These are phyloP conservation scores for Candolleomyces efflorescens DNA, from an alignment of 768 basidiomycete genomes.

Conservation along the genomic window DNA sequence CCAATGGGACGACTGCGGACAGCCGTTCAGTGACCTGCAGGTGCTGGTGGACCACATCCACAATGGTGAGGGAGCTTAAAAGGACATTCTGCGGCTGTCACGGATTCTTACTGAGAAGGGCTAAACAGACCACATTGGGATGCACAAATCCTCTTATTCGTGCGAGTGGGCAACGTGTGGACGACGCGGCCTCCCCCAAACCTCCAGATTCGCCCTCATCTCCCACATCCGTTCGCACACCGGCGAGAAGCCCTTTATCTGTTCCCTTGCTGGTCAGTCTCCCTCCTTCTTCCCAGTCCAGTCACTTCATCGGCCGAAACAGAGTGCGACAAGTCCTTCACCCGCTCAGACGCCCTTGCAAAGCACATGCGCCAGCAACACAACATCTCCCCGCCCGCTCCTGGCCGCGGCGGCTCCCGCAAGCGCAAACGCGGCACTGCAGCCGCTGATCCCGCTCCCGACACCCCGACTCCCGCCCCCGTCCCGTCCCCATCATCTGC, in stretches of 20 bases:
- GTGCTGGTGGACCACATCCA: conserved; percentile 83
- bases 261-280: conserved; percentile 67
- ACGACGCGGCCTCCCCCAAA: conserved; percentile 78
- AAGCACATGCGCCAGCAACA: conserved; percentile 93
- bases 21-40: conserved; percentile 67
- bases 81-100: background rate
- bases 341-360: conserved; percentile 88
- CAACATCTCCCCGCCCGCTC: conserved; percentile 68
- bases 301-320: background rate
- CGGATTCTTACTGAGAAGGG: background rate
- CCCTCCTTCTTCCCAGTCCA: conserved; percentile 4
- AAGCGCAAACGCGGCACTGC: conserved; percentile 63
- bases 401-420: conserved; percentile 64
- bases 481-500: conserved; percentile 18
- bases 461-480: conserved; percentile 6
- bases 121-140: conserved; percentile 69
- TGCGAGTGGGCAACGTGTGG: conserved; percentile 88
- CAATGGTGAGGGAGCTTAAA: conserved; percentile 47
- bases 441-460: conserved; percentile 15
- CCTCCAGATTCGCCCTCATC: conserved; percentile 84
- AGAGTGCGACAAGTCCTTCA: conserved; percentile 97
- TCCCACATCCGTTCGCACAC: conserved; percentile 92
- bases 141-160: conserved; percentile 78
- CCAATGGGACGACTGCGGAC: conserved; percentile 79
- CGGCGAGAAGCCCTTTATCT: conserved; percentile 91